phyloP scores from a whole-genome alignment of 345 rosid species.

The Pistacia atlantica region DNA sequence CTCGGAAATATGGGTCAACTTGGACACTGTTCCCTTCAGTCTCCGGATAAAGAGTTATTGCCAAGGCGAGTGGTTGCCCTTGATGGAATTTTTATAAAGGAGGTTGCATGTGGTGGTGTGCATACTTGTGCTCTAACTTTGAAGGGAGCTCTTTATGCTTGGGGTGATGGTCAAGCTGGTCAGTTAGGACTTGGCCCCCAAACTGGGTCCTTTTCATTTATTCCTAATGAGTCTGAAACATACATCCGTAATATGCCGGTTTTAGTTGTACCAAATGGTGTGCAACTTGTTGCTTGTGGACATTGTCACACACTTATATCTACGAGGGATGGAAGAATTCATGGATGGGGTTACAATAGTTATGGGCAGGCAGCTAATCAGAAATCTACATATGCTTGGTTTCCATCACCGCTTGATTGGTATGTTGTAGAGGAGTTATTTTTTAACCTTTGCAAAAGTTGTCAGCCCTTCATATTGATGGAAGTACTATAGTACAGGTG shows the following conservation, averaged over 20 bases:
- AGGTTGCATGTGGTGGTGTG: constrained; percentile 89
- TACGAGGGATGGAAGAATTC: constrained; percentile 75
- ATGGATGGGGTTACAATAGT: constrained; percentile 97
- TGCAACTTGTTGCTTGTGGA: constrained; percentile 91
- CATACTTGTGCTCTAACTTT: constrained; percentile 85
- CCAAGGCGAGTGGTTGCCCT: constrained; percentile 93
- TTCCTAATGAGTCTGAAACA: constrained; percentile 58
- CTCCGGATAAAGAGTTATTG: constrained; percentile 83
- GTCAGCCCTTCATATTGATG: neutral
- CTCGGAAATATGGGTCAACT: constrained; percentile 92
- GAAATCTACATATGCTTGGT: constrained; percentile 90
- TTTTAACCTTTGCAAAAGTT: constrained; percentile 11
- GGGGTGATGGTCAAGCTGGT: constrained; percentile 96
- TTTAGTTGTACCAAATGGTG: constrained; percentile 65
- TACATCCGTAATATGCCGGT: constrained; percentile 76
- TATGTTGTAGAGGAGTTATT: constrained; percentile 31
- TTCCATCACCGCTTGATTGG: constrained; percentile 98
- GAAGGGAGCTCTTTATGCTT: constrained; percentile 88
- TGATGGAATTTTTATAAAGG: constrained; percentile 62
- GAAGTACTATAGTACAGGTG: constrained; percentile 54
- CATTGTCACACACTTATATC: constrained; percentile 84
- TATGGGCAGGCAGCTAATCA: constrained; percentile 97
- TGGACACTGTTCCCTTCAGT: constrained; percentile 91
- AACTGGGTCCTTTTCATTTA: constrained; percentile 60
- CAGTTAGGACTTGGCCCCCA: constrained; percentile 94